Base-by-base conservation (phyloP, 805 yeast species). In the Saccharomycopsis vini region DNA sequence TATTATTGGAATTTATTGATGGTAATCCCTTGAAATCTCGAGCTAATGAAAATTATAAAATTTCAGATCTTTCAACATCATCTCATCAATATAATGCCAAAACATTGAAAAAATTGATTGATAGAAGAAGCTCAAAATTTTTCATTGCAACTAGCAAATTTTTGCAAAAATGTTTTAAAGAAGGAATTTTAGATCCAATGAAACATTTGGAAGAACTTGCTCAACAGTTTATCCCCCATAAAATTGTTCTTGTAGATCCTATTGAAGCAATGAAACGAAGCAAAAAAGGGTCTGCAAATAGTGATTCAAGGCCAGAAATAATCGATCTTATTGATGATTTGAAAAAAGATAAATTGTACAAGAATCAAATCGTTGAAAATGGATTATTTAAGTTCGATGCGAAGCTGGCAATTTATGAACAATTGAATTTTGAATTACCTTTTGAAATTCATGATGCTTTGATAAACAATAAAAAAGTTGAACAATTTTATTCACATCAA, bases 1-100 rank as follows among this genome's bases (percentile, higher is more conserved):
- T 89, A 22, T 67, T 85, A 1, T 82, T 89, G 56, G 89, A 82
- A 51, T 85, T 89, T 58, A 68, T 75, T 15, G 95, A 89, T 58
- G 84, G 82, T 12, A 67, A 70, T 46, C 56, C 72, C 54, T 52
- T 65, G 54, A 72, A 66, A 53, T 75, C 64, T 51, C 74, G 68
- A 66, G 72, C 64, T 34, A 72, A 59, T 62, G 54, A 64, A 12
- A 58, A 66, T 3, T 65, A 56, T 51, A 66, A 57, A 40, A 62
- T 70, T 71, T 20, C 10, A 39, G 68, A 63, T 37, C 50, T 74
- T 15, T 77, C 79, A 1, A 68, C 66, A 2, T 22, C 21, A 5
- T 62, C 76, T 0, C 48, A 45, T 36, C 15, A 28, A 5, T 42
- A 40, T 32, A 40, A 48, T 26, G 35, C 49, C 2, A 34, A 39